Percentiles rank a stretch among this genome's conserved stretches.
Conservation (phyloP, 2,329 filamentous ascomycete genomes). For the Xenoacremonium recifei region DNA sequence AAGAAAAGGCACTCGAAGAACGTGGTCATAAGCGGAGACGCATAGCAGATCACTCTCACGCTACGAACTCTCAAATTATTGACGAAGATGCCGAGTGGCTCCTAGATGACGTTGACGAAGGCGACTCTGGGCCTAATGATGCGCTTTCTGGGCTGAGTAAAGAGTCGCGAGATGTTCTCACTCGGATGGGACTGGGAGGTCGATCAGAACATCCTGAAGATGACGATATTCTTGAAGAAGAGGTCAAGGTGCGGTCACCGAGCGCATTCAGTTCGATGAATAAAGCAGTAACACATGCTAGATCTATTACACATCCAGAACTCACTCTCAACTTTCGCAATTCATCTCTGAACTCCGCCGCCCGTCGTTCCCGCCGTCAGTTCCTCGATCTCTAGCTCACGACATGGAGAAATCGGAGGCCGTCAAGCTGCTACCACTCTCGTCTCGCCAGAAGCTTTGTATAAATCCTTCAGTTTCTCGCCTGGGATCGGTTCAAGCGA, state of each 20-base stretch:
- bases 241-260: slow-evolving; percentile 58
- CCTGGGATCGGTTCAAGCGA: slow-evolving; percentile 70
- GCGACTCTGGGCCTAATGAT: slow-evolving; percentile 30
- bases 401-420: slow-evolving; percentile 35
- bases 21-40: slow-evolving; percentile 47
- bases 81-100: slow-evolving; percentile 70
- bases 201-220: slow-evolving; percentile 36
- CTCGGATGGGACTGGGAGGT: slow-evolving; percentile 55
- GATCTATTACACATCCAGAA: slow-evolving; percentile 90
- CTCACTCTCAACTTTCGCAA: slow-evolving; percentile 87
- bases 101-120: slow-evolving; percentile 67
- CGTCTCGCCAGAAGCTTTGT: slow-evolving; percentile 83
- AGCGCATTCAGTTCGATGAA: not conserved
- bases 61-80: slow-evolving; percentile 22
- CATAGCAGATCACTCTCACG: slow-evolving; percentile 33
- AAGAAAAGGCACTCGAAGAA: slow-evolving; percentile 56
- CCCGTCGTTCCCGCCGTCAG: slow-evolving; percentile 72
- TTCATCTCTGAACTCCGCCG: slow-evolving; percentile 81
- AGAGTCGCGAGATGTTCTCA: slow-evolving; percentile 72
- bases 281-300: slow-evolving; percentile 36
- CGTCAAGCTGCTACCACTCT: slow-evolving; percentile 79
- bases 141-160: slow-evolving; percentile 62
- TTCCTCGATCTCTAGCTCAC: slow-evolving; percentile 46
- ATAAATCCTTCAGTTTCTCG: slow-evolving; percentile 81
- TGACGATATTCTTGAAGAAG: slow-evolving; percentile 53